These are phyloP conservation scores for Emericellopsis terricola DNA, from an alignment of 495 filamentous ascomycete species.

Conservation along the genomic window DNA sequence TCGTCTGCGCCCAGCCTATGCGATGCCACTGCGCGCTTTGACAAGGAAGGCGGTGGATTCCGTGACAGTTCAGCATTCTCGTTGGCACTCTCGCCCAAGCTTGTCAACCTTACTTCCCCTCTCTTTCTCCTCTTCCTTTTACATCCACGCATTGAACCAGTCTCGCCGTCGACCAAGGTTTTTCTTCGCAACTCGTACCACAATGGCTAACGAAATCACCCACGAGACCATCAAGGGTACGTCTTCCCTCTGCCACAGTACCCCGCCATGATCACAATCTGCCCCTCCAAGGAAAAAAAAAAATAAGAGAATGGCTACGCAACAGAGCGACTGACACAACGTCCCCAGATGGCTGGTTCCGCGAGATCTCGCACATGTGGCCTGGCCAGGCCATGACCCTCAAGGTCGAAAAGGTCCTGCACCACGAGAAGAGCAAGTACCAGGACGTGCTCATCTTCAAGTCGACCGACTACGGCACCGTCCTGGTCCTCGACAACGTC, in stretches of 20 bases:
- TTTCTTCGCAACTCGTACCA: background rate
- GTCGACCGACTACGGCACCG: slow-evolving; percentile 87
- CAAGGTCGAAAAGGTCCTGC: slow-evolving; percentile 90
- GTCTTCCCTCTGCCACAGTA: slow-evolving; percentile 5
- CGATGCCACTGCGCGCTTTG: too few relatives aligned
- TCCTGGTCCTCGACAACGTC: slow-evolving; percentile 96
- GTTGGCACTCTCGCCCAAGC: too few relatives aligned
- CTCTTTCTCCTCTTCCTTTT: too few relatives aligned
- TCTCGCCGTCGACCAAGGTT: too few relatives aligned
- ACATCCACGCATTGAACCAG: too few relatives aligned
- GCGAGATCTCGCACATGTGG: slow-evolving; percentile 95
- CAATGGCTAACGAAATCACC: slow-evolving; percentile 20
- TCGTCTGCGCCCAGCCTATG: too few relatives aligned
- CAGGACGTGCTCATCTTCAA: slow-evolving; percentile 98
- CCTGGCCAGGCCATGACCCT: slow-evolving; percentile 98
- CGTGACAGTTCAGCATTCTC: too few relatives aligned
- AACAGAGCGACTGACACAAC: too few relatives aligned
- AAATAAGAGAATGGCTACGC: slow-evolving; percentile 5
- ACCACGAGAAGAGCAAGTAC: slow-evolving; percentile 98
- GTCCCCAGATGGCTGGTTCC: slow-evolving; percentile 91
- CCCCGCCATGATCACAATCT: background rate
- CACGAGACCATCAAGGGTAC: slow-evolving; percentile 43
- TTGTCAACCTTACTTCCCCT: too few relatives aligned
- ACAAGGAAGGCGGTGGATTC: too few relatives aligned
- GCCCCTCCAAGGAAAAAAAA: background rate